These are phyloP conservation scores for Sarcodon sp. DNA, from an alignment of 768 basidiomycete genomes.

Conservation along the genomic window DNA sequence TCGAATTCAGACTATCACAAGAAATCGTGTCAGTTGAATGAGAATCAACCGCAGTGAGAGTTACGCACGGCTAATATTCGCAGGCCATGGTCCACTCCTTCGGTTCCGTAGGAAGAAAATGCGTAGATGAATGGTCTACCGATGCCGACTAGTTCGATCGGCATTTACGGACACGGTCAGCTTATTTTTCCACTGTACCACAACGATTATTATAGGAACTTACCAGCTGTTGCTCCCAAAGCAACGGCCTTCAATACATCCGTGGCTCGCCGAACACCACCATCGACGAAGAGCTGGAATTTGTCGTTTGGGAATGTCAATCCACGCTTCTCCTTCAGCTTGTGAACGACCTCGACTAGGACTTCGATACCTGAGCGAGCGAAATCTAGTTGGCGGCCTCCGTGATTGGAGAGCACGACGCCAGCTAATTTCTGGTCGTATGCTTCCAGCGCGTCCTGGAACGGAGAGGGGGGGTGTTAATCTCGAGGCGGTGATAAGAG, in stretches of 20 bases:
- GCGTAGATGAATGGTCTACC: slow-evolving; percentile 85
- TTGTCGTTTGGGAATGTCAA: slow-evolving; percentile 63
- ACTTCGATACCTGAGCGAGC: slow-evolving; percentile 24
- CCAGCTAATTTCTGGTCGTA: slow-evolving; percentile 31
- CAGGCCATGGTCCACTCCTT: slow-evolving; percentile 76
- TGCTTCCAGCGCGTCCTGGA: slow-evolving; percentile 35
- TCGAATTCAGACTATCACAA: slow-evolving; percentile 95
- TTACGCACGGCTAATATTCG: slow-evolving; percentile 53
- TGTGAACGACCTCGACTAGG: slow-evolving; percentile 59
- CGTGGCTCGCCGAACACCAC: slow-evolving; percentile 86
- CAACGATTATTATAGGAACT: slow-evolving; percentile 15
- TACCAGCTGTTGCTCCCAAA: slow-evolving; percentile 66
- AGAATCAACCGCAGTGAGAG: no score
- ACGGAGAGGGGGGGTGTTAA: background rate
- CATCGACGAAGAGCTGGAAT: slow-evolving; percentile 67
- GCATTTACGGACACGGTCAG: background rate
- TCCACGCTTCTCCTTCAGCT: slow-evolving; percentile 53
- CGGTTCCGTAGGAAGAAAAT: slow-evolving; percentile 78
- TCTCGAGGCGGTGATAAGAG: background rate
- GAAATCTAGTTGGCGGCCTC: slow-evolving; percentile 44
- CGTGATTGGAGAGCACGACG: slow-evolving; percentile 47
- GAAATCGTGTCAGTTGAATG: background rate
- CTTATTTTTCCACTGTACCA: background rate
- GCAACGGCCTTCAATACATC: slow-evolving; percentile 86
- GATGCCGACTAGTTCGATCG: slow-evolving; percentile 42